phyloP scores from a whole-genome alignment of 768 basidiomycete species.

The Xerocomus brunneocitrinus region DNA sequence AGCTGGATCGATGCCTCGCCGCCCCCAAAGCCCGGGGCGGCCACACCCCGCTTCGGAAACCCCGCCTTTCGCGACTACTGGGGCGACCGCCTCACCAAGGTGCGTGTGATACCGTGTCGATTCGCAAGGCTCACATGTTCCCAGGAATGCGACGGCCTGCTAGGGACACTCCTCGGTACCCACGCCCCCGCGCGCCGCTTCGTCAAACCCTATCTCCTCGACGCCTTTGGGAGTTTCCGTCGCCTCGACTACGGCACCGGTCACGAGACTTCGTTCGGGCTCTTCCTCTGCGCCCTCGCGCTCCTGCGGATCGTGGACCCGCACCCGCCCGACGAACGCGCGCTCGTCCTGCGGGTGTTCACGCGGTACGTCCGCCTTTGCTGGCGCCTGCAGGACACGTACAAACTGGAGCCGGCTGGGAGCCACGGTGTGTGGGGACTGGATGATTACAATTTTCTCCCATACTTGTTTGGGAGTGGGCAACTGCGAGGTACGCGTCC shows the following conservation, averaged over 20 bases:
- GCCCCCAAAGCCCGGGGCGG: slow-evolving; percentile 45
- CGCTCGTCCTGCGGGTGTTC: slow-evolving; percentile 58
- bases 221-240: slow-evolving; percentile 84
- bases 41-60: slow-evolving; percentile 84
- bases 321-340: slow-evolving; percentile 55
- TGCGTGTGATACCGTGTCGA: slow-evolving; percentile 21
- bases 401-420: slow-evolving; percentile 91
- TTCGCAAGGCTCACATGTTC: neutral
- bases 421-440: slow-evolving; percentile 98
- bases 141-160: slow-evolving; percentile 53
- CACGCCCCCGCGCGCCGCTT: slow-evolving; percentile 49
- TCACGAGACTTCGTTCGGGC: slow-evolving; percentile 85
- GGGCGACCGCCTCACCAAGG: slow-evolving; percentile 75
- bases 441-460: slow-evolving; percentile 86
- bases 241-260: slow-evolving; percentile 97
- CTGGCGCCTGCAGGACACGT: slow-evolving; percentile 84
- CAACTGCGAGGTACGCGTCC: slow-evolving; percentile 68
- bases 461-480: slow-evolving; percentile 87
- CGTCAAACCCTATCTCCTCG: slow-evolving; percentile 71
- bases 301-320: slow-evolving; percentile 64
- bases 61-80: slow-evolving; percentile 79
- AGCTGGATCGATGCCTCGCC: slow-evolving; percentile 81
- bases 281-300: slow-evolving; percentile 72
- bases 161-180: slow-evolving; percentile 45
- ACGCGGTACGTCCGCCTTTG: slow-evolving; percentile 75